Conservation (phyloP, 2,329 filamentous ascomycete genomes). For the Aspergillus sp. region DNA sequence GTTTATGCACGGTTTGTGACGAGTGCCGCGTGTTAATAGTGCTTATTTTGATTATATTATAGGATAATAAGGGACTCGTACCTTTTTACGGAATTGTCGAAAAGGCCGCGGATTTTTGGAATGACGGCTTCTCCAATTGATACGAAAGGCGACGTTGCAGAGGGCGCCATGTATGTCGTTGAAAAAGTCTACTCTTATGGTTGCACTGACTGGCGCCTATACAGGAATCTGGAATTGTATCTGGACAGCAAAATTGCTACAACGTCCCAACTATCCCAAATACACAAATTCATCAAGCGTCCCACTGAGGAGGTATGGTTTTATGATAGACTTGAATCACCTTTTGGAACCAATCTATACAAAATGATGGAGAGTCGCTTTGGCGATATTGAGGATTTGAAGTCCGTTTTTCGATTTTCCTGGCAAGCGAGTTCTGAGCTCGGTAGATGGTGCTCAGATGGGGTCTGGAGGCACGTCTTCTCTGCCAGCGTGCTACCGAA, state of each 20-base stretch:
- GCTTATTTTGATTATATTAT: constrained; percentile 11
- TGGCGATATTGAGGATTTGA: constrained; percentile 54
- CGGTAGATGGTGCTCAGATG: constrained; percentile 82
- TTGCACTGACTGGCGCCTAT: constrained; percentile 8
- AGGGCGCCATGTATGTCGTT: constrained; percentile 59
- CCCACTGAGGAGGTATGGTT: constrained; percentile 60
- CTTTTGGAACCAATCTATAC: constrained; percentile 66
- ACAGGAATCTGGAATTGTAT: constrained; percentile 68
- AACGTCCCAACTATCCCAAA: constrained; percentile 59
- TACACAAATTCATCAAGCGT: constrained; percentile 59
- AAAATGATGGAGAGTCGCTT: constrained; percentile 55
- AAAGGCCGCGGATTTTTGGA: constrained; percentile 77
- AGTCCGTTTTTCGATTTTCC: constrained; percentile 60
- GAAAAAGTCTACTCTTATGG: neutral
- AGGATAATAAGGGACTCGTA: constrained; percentile 89
- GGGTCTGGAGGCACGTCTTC: constrained; percentile 72
- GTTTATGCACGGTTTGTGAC: constrained; percentile 67
- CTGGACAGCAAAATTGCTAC: constrained; percentile 84
- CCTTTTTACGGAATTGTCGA: constrained; percentile 46
- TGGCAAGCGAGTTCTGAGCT: constrained; percentile 63
- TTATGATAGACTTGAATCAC: constrained; percentile 54
- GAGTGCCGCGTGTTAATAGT: no score
- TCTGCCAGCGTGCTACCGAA: constrained; percentile 62
- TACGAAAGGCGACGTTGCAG: constrained; percentile 69
- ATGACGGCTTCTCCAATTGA: constrained; percentile 98